A percentile compares a stretch with the other conserved stretches of the same genome.
phyloP scores from a whole-genome alignment of 179 eudicot species.

The Beta macrorhiza region DNA sequence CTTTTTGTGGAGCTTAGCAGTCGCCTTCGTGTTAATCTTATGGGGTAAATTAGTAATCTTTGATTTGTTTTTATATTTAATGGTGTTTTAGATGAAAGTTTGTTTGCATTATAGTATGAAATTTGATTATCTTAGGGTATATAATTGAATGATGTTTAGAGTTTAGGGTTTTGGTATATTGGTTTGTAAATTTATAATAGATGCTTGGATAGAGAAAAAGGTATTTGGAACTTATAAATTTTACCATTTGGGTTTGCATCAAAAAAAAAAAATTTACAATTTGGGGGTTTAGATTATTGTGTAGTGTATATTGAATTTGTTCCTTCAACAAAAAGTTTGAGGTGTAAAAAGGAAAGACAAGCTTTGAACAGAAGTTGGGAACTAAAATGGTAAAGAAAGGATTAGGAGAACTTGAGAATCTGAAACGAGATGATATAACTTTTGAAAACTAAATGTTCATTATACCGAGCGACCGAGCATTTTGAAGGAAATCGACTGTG shows the following conservation, averaged over 20 bases:
- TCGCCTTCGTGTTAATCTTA: constrained; percentile 77
- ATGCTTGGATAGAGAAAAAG: background rate
- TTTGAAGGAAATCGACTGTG: background rate
- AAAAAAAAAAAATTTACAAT: no score
- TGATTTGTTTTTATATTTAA: background rate
- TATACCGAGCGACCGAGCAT: background rate
- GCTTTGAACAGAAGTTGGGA: background rate
- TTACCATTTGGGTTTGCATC: no score
- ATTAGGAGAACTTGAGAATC: background rate
- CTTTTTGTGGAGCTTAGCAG: constrained; percentile 81
- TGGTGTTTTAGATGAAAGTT: background rate
- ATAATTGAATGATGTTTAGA: background rate
- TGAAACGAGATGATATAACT: background rate
- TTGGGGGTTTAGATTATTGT: no score
- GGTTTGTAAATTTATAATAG: background rate
- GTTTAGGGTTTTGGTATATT: background rate
- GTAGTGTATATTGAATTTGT: background rate
- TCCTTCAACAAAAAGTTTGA: background rate
- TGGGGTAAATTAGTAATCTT: constrained; percentile 53
- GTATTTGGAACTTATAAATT: background rate
- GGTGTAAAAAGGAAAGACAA: background rate
- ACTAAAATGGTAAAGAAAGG: background rate
- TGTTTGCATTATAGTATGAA: background rate
- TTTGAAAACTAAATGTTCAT: background rate
- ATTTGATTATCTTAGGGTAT: background rate